These are phyloP conservation scores for Poronia punctata DNA, from an alignment of 495 filamentous ascomycete genomes.

Conservation along the genomic window DNA sequence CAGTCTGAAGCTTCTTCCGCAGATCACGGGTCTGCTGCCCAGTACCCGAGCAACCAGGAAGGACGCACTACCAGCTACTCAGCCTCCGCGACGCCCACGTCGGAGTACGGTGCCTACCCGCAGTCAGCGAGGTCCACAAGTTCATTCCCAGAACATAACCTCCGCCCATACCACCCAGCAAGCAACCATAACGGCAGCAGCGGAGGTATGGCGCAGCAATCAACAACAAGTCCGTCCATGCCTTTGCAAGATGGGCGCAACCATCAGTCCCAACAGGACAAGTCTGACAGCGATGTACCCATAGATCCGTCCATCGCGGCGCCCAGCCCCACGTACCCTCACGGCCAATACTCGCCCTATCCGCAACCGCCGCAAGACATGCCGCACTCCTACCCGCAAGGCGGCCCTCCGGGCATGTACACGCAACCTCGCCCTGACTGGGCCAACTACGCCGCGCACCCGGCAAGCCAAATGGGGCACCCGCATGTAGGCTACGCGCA, in stretches of 20 bases:
- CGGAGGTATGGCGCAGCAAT: conserved; percentile 87
- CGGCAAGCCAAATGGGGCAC: conserved; percentile 48
- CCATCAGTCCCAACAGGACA: conserved; percentile 63
- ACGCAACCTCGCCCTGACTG: conserved; percentile 68
- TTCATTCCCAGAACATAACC: conserved; percentile 72
- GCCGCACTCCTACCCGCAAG: conserved; percentile 60
- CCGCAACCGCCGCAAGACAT: conserved; percentile 74
- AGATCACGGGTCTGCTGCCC: conserved; percentile 84
- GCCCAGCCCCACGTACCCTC: conserved; percentile 83
- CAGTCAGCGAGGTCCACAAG: conserved; percentile 66
- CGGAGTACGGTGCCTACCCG: conserved; percentile 79
- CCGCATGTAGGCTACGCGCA: conserved; percentile 43
- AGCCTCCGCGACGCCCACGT: conserved; percentile 74
- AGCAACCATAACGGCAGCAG: conserved; percentile 66
- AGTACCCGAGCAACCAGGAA: conserved; percentile 68
- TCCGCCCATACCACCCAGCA: conserved; percentile 62
- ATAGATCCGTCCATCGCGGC: conserved; percentile 98
- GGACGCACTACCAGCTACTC: conserved; percentile 64
- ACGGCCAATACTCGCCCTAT: conserved; percentile 73
- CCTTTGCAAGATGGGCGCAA: conserved; percentile 68
- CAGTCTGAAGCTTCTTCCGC: conserved; percentile 74
- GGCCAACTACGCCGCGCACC: conserved; percentile 65
- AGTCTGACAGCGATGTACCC: conserved; percentile 93
- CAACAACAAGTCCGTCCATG: conserved; percentile 94
- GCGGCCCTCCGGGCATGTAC: conserved; percentile 50